Evolutionary conservation across 768 basidiomycete species (phyloP), one percentile per base, ranked within the genome.

Genomic region (Termitomyces sp.): DNA sequence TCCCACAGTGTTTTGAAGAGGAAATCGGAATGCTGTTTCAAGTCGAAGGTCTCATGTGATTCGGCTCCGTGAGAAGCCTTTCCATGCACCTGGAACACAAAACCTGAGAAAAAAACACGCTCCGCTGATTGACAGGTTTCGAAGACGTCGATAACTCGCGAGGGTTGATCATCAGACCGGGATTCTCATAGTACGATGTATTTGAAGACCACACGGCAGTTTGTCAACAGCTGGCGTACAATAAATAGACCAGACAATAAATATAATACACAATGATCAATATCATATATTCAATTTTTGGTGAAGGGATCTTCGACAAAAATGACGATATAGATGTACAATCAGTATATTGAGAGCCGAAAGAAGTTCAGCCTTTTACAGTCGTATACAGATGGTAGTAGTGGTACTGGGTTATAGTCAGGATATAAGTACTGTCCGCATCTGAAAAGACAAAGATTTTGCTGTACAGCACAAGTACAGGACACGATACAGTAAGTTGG

Each of bases 401-500:
- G 12, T 47, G 24, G 33, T 57, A 57, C 48, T 57, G 18, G 37
- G n/a, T 57, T 34, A 50, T 50, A 50, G 6, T 49, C 24, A 0
- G 56, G 47, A 56, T 57, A 57, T 57, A 57, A 57, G 47, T 48
- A 49, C 47, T 41, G 48, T 57, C 48, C 30, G 30, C 30, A n/a
- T 37, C 45, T 20, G 36, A 31, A 15, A 41, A 54, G 53, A 30
- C 52, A 30, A 50, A 41, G 50, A 49, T 57, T 57, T 57, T 48
- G 47, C 56, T 57, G 56, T 49, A 57, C 36, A 16, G 24, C 41
- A 37, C 47, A 20, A 49, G 55, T 47, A 27, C 55, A 47, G 55
- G 24, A 41, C 36, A 47, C 16, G 37, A 31, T 57, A 57, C 36
- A 49, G 27, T 49, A 50, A 31, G 8, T 18, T 13, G 24, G 27